Evolutionary conservation across 192 early-diverging fungal species (phyloP).

Genomic region (Physocladia obscura): DNA sequence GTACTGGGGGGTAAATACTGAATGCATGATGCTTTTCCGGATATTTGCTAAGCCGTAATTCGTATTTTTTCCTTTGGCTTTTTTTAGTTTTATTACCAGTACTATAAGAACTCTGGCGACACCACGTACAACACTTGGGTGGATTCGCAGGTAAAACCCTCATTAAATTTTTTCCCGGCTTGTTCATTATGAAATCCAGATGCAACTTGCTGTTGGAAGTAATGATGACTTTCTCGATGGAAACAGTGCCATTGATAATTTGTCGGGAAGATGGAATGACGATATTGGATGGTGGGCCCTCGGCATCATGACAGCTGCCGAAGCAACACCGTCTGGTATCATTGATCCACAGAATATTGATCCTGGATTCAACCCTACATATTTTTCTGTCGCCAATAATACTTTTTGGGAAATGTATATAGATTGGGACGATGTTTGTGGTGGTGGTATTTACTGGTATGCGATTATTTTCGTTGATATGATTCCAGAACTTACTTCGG

Average conservation of each 20-base stretch:
- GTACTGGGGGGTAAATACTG: constrained; percentile 14
- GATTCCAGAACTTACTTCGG: neutral
- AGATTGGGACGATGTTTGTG: constrained; percentile 43
- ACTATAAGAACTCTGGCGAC: constrained; percentile 21
- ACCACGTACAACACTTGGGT: constrained; percentile 13
- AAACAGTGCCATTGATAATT: constrained; percentile 16
- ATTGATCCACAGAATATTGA: neutral
- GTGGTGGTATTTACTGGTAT: constrained; percentile 55
- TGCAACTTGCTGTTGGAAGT: constrained; percentile 10
- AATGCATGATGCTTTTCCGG: neutral
- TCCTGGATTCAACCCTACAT: constrained; percentile 1
- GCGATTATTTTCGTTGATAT: no score
- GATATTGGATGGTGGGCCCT: constrained; percentile 53
- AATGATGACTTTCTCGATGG: constrained; percentile 24
- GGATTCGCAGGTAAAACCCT: no score
- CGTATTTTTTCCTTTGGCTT: neutral
- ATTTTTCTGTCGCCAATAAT: constrained; percentile 28
- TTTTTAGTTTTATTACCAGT: constrained; percentile 10
- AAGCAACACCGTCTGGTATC: constrained; percentile 7
- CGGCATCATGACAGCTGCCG: constrained; percentile 27
- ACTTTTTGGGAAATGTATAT: constrained; percentile 39
- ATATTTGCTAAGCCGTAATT: neutral
- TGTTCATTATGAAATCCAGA: no score
- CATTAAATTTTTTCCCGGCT: no score
- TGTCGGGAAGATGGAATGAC: constrained; percentile 44